Conservation (phyloP, 176 grass and related monocot species). For the Cocos nucifera region DNA sequence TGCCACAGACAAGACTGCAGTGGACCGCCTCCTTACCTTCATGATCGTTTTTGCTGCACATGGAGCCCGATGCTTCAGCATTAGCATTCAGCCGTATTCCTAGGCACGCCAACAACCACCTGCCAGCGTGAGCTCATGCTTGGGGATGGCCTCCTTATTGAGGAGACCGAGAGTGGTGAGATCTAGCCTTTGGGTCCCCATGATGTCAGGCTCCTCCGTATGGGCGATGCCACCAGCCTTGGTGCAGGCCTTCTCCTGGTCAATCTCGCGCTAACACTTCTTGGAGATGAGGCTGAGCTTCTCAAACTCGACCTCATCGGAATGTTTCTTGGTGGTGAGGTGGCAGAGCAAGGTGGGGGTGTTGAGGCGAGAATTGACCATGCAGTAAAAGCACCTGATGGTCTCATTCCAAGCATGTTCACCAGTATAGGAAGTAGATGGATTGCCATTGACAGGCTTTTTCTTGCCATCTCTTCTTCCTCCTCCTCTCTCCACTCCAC, state of each 20-base stretch:
- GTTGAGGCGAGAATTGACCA: slow-evolving; percentile 45
- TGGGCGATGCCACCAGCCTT: slow-evolving; percentile 32
- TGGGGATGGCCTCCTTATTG: slow-evolving; percentile 59
- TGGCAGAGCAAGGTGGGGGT: slow-evolving; percentile 46
- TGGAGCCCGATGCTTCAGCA: slow-evolving; percentile 50
- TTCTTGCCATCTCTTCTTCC: slow-evolving; percentile 16
- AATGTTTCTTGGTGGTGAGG: slow-evolving; percentile 39
- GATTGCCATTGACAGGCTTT: slow-evolving; percentile 1
- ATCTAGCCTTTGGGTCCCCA: slow-evolving; percentile 58
- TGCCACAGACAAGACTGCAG: too few relatives aligned
- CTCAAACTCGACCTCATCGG: slow-evolving; percentile 61
- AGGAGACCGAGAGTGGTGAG: slow-evolving; percentile 70
- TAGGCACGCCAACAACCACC: slow-evolving; percentile 57
- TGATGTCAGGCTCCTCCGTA: slow-evolving; percentile 27
- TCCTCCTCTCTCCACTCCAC: too few relatives aligned
- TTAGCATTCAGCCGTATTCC: slow-evolving; percentile 68
- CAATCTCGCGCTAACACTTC: slow-evolving; percentile 62
- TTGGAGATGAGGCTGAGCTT: slow-evolving; percentile 75
- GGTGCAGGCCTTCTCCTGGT: slow-evolving; percentile 47
- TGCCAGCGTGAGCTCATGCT: slow-evolving; percentile 63
- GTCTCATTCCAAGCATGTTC: slow-evolving; percentile 29
- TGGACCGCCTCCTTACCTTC: too few relatives aligned
- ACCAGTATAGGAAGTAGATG: not conserved
- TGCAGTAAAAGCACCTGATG: too few relatives aligned
- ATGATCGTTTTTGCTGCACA: slow-evolving; percentile 41